phyloP scores from a whole-genome alignment of 2,329 filamentous ascomycete species.

The Pseudogymnoascus sp. region DNA sequence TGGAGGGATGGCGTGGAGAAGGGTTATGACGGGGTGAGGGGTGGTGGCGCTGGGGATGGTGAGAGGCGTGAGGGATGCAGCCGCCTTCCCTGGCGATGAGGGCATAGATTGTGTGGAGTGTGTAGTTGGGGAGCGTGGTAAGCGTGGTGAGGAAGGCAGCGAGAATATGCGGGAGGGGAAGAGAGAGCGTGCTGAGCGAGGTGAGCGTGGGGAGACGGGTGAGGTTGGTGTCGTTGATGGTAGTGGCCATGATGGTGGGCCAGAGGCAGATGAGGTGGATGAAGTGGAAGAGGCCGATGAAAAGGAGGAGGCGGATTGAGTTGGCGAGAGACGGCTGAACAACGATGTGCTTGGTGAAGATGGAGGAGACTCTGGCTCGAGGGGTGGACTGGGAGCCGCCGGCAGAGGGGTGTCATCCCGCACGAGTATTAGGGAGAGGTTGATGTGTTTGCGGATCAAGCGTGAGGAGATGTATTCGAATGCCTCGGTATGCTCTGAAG shows the following conservation, averaged over 20 bases:
- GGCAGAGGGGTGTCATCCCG: constrained; percentile 50
- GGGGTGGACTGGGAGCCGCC: constrained; percentile 16
- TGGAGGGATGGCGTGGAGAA: constrained; percentile 41
- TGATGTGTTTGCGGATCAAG: constrained; percentile 46
- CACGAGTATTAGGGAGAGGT: constrained; percentile 51
- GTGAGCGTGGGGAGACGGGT: not conserved
- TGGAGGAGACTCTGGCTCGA: constrained; percentile 2
- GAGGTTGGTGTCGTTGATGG: not conserved
- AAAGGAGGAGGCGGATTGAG: not conserved
- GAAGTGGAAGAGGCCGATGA: not conserved
- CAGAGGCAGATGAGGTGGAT: not conserved
- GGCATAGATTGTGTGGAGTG: not conserved
- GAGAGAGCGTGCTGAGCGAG: not conserved
- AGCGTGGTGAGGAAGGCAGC: not conserved
- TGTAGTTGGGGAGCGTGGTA: not conserved
- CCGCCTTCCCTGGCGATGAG: not conserved
- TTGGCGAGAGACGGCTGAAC: not conserved
- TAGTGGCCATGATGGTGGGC: not conserved
- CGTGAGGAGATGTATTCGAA: constrained; percentile 52
- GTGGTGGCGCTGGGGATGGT: constrained; percentile 13
- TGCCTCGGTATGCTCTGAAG: constrained; percentile 44
- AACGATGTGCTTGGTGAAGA: not conserved
- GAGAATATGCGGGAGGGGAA: constrained; percentile 5
- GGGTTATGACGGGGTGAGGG: constrained; percentile 22
- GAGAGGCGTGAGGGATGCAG: constrained; percentile 6